phyloP scores from a whole-genome alignment of 1,139 yeast genomes.

The Candida anutae region DNA sequence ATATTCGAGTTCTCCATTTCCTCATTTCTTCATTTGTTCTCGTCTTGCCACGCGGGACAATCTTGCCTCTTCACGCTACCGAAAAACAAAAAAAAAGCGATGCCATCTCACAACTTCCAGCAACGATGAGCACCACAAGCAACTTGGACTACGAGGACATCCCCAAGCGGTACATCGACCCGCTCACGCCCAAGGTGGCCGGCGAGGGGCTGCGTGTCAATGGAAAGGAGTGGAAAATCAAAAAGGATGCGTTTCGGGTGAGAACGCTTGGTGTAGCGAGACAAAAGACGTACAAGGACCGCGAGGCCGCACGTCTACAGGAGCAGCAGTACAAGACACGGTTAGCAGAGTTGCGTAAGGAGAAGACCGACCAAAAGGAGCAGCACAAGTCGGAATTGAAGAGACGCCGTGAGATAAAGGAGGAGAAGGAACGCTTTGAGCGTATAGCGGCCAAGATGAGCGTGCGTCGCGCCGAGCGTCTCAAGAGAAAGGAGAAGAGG shows the following conservation, averaged over 20 bases:
- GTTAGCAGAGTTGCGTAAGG: constrained; percentile 52
- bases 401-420: constrained; percentile 62
- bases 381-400: constrained; percentile 46
- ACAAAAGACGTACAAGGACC: constrained; percentile 13
- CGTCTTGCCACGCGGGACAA: too few relatives aligned
- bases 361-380: constrained; percentile 48
- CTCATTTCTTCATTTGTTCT: too few relatives aligned
- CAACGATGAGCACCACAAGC: constrained; percentile 6
- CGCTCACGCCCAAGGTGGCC: constrained; percentile 14
- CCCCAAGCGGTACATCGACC: constrained; percentile 17
- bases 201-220: constrained; percentile 19
- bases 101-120: constrained; percentile 2
- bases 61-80: not conserved
- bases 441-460: constrained; percentile 67
- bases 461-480: constrained; percentile 69
- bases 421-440: constrained; percentile 68
- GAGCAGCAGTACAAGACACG: constrained; percentile 43
- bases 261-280: constrained; percentile 12
- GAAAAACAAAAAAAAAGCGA: not conserved
- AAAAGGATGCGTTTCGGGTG: constrained; percentile 20
- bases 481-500: constrained; percentile 76
- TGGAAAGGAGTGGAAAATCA: constrained; percentile 21
- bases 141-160: constrained; percentile 10
- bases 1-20: too few relatives aligned
- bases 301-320: constrained; percentile 30